Evolutionary conservation across 495 filamentous ascomycete genomes (phyloP).

Genomic region (Penicillium odoratum): DNA sequence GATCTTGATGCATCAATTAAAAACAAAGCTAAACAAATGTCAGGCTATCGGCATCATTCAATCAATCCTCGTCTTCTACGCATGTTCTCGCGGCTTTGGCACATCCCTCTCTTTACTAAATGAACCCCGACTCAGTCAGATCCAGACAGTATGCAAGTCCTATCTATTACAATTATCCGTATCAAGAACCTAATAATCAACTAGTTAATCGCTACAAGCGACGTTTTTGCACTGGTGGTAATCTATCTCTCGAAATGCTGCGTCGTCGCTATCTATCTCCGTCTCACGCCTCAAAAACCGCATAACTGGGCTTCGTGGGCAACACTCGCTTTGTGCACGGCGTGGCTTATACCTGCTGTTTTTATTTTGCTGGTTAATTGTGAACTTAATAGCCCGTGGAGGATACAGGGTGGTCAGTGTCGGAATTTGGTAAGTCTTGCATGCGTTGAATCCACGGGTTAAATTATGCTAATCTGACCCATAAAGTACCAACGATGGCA

Average conservation of each 20-base stretch:
- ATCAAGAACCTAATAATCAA: constrained; percentile 4
- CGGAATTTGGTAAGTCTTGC: constrained; percentile 33
- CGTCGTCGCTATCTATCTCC: constrained; percentile 46
- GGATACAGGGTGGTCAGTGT: constrained; percentile 33
- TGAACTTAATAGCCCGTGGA: constrained; percentile 41
- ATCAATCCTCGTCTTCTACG: constrained; percentile 36
- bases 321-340: constrained; percentile 34
- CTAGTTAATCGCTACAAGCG: constrained; percentile 39
- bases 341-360: constrained; percentile 38
- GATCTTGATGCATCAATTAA: not conserved
- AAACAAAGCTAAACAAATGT: not conserved
- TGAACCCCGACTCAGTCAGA: constrained; percentile 24
- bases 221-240: constrained; percentile 45
- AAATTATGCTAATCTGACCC: not conserved
- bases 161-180: not conserved
- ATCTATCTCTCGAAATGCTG: constrained; percentile 51
- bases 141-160: constrained; percentile 36
- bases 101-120: constrained; percentile 39
- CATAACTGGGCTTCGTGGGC: constrained; percentile 41
- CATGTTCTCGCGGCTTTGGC: constrained; percentile 40
- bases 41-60: constrained; percentile 38
- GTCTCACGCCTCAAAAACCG: constrained; percentile 44
- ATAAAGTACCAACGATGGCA: constrained; percentile 43
- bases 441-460: not conserved
- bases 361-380: constrained; percentile 41